Conservation (phyloP, 2,329 filamentous ascomycete genomes). For the Chaetomium sp. region DNA sequence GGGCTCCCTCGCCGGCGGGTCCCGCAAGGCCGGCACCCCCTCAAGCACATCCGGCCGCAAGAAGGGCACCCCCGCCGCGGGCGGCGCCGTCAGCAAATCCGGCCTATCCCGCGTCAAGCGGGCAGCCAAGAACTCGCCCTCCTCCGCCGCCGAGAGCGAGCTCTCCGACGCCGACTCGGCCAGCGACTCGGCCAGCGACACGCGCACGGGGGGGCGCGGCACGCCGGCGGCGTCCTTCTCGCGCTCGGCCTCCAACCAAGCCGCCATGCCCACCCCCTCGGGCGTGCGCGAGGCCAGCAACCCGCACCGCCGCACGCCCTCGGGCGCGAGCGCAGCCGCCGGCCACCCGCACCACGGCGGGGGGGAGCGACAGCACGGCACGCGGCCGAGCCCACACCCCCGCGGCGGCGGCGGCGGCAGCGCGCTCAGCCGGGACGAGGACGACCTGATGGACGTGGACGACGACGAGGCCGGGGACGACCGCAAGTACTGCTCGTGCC, state of each 20-base stretch:
- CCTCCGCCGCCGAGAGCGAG: conserved; percentile 65
- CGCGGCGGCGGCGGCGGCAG: conserved; percentile 6
- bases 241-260: conserved; percentile 33
- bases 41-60: conserved; percentile 47
- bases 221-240: conserved; percentile 40
- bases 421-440: conserved; percentile 42
- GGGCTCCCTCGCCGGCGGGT: conserved; percentile 42
- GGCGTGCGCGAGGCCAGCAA: conserved; percentile 35
- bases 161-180: conserved; percentile 64
- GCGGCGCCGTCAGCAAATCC: conserved; percentile 53
- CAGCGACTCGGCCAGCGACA: conserved; percentile 56
- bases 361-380: background rate
- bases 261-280: conserved; percentile 5
- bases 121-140: conserved; percentile 61
- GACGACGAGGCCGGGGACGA: conserved; percentile 75
- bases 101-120: conserved; percentile 64
- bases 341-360: background rate
- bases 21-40: conserved; percentile 53
- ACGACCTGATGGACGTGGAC: conserved; percentile 58
- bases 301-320: conserved; percentile 11
- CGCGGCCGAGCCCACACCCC: background rate
- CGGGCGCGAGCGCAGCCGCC: background rate
- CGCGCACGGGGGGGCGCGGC: conserved; percentile 43
- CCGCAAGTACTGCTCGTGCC: conserved; percentile 81
- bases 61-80: conserved; percentile 46